Conservation (phyloP, 495 filamentous ascomycete species). For the Aspergillus hancockii region DNA sequence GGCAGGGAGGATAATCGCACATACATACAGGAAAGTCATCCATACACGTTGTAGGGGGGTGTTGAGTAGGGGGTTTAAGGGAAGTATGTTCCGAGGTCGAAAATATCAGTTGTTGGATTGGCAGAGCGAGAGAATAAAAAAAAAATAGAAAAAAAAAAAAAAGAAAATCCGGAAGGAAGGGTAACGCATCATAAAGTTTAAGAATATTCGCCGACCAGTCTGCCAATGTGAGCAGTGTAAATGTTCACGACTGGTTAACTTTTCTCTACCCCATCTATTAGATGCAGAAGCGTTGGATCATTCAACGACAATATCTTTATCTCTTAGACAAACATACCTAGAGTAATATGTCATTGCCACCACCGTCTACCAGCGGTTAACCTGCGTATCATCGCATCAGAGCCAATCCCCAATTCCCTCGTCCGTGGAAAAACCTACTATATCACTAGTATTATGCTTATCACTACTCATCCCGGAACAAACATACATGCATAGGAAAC, state of each 20-base stretch:
- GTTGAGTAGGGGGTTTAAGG: too few relatives aligned
- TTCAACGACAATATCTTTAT: not conserved
- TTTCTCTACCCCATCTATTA: not conserved
- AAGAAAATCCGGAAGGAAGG: not conserved
- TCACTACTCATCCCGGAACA: conserved; percentile 1
- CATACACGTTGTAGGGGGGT: not conserved
- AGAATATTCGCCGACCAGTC: conserved; percentile 1
- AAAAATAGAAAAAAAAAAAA: not conserved
- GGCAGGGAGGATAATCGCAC: not conserved
- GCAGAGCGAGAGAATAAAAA: not conserved
- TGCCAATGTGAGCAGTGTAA: not conserved
- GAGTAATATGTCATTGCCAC: too few relatives aligned
- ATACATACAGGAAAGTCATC: not conserved
- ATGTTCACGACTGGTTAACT: not conserved
- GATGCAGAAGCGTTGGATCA: conserved; percentile 3
- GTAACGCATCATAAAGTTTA: conserved; percentile 7
- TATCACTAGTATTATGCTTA: not conserved
- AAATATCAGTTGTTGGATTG: not conserved
- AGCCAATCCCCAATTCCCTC: too few relatives aligned
- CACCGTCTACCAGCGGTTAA: too few relatives aligned
- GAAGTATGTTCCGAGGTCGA: not conserved
- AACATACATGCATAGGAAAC: not conserved
- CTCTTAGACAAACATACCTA: not conserved
- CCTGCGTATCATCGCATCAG: too few relatives aligned
- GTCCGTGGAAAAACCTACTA: too few relatives aligned